Base-by-base conservation (phyloP, 352 stramenopile species). In the Pythium biforme region DNA sequence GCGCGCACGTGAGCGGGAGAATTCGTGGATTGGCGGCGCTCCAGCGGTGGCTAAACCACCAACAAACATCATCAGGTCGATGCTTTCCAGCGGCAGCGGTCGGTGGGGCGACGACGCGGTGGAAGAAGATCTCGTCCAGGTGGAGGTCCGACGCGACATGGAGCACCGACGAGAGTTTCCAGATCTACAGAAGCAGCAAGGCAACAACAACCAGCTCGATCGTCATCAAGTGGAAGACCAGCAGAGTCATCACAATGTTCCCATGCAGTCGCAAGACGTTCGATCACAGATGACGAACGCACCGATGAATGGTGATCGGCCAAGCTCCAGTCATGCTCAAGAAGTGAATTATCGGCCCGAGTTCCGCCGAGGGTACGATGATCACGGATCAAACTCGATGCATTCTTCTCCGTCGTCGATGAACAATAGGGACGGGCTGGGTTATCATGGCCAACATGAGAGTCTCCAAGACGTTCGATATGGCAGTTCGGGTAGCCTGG, bases 91-190 rank as follows among this genome's bases (percentile, higher is more conserved):
- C 25, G 40, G 22, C 5, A 69, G 55, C 5, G 80, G 81, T 1
- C 78, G 80, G 4, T 93, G 83, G 83, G 81, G 81, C 12, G 83
- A 90, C 50, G 83, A 93, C n/a, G 80, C 76, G 0, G 76, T 91
- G 7, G 81, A 91, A 50, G 65, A 87, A 20, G 81, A 92, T 56
- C 79, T 89, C 41, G 57, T 55, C 5, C 69, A 68, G 4, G 72
- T 66, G 11, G 70, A 76, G 25, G 56, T 72, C 23, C 43, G 66
- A 25, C 66, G 68, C 17, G 55, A 72, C 20, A 50, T 48, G 37
- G 65, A 76, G 37, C 64, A 66, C 12, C 56, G 79, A 7, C 62
- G 53, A 6, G 70, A 89, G 11, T 86, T 87, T 45, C 74, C 74
- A 1, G 64, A 77, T 47, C 69, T 86, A 55, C 45, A 17, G 33